phyloP scores from a whole-genome alignment of 2,329 filamentous ascomycete species.

The Teratosphaeria destructans region DNA sequence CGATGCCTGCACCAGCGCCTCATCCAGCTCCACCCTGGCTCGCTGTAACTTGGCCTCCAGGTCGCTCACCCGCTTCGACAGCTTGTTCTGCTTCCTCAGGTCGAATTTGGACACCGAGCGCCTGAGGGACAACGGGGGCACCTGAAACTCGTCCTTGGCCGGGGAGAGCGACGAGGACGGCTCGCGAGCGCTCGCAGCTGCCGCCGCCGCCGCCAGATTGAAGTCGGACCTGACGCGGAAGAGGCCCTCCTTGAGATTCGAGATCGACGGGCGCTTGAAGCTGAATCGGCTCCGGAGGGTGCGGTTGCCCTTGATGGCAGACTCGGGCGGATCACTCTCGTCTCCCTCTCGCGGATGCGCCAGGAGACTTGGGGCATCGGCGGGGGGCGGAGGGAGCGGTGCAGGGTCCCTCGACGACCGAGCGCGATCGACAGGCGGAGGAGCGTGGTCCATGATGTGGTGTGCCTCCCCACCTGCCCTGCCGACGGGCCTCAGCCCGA shows the following conservation, averaged over 20 bases:
- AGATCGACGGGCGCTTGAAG: conserved; percentile 24
- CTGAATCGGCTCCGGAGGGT: conserved; percentile 14
- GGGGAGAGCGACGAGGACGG: conserved; percentile 27
- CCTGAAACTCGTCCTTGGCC: conserved; percentile 15
- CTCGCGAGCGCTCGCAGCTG: conserved; percentile 22
- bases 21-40: conserved; percentile 44
- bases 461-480: background rate
- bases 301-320: conserved; percentile 7
- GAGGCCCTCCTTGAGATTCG: conserved; percentile 21
- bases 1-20: conserved; percentile 35
- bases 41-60: conserved; percentile 48
- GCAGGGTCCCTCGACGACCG: conserved; percentile 8
- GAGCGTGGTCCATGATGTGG: background rate
- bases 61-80: conserved; percentile 50
- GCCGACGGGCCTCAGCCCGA: conserved; percentile 20
- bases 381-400: background rate
- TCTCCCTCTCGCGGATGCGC: conserved; percentile 7
- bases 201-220: conserved; percentile 13
- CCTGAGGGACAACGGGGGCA: conserved; percentile 24
- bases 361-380: conserved; percentile 4
- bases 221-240: conserved; percentile 25
- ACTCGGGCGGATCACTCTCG: conserved; percentile 14
- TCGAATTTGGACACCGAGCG: conserved; percentile 46
- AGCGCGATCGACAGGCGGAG: conserved; percentile 15
- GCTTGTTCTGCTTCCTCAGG: conserved; percentile 45